These are phyloP conservation scores for Asparagopsis taxiformis DNA, from an alignment of 31 red algal genomes.

Conservation along the genomic window DNA sequence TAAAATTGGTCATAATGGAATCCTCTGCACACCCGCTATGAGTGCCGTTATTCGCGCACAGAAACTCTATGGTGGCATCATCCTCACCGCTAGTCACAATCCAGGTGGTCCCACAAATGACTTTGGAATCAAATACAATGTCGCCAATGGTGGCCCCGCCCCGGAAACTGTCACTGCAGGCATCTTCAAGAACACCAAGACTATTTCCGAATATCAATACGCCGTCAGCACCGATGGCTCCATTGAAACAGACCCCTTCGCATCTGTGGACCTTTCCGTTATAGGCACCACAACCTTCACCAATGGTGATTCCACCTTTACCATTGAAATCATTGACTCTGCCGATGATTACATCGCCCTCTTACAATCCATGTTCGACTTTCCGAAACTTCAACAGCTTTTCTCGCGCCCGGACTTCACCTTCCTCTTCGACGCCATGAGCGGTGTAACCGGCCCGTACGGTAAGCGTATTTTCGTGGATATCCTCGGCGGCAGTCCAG, in stretches of 20 bases:
- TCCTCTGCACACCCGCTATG: slow-evolving; percentile 92
- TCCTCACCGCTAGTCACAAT: slow-evolving; percentile 97
- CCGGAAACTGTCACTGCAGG: slow-evolving; percentile 59
- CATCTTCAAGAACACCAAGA: slow-evolving; percentile 82
- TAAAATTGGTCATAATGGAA: slow-evolving; percentile 82
- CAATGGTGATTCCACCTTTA: slow-evolving; percentile 47
- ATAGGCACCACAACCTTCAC: slow-evolving; percentile 44
- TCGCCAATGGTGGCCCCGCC: slow-evolving; percentile 84
- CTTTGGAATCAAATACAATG: slow-evolving; percentile 99
- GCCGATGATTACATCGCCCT: slow-evolving; percentile 85
- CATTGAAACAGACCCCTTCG: slow-evolving; percentile 56
- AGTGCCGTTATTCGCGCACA: slow-evolving; percentile 75
- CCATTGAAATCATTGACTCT: slow-evolving; percentile 88
- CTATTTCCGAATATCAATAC: slow-evolving; percentile 65
- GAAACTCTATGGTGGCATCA: slow-evolving; percentile 84
- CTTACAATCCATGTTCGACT: slow-evolving; percentile 88
- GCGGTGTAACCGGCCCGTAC: slow-evolving; percentile 89
- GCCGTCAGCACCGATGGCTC: slow-evolving; percentile 24
- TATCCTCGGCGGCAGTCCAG: slow-evolving; percentile 62
- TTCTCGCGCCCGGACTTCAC: slow-evolving; percentile 81
- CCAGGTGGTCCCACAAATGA: slow-evolving; percentile 86
- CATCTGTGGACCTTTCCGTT: slow-evolving; percentile 45
- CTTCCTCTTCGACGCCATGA: slow-evolving; percentile 92
- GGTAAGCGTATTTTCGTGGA: slow-evolving; percentile 85
- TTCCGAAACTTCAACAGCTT: slow-evolving; percentile 60